Base-by-base conservation (phyloP, 495 filamentous ascomycete species). In the Trichoderma virens region DNA sequence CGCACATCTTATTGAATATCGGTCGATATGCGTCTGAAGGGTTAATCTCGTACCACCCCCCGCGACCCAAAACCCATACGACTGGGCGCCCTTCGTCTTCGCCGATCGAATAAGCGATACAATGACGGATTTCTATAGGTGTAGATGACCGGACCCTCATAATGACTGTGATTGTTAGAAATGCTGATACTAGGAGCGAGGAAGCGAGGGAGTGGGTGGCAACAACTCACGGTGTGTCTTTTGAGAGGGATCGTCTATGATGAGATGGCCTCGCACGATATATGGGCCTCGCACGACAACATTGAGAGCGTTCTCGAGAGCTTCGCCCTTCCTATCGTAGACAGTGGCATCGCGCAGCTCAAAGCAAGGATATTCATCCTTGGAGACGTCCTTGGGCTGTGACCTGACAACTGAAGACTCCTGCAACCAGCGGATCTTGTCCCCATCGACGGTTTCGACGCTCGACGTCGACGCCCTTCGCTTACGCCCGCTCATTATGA, bases 31-130 rank as follows among this genome's bases (percentile, higher is more conserved):
- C 71, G 56, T 78, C 76, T 60, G 85, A 79, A 1, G 91, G 87
- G 27, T 77, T 74, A 30, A 94, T 83, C 71, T 87, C 82, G 73
- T 86, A 93, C 90, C 90, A 93, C 63, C 90, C 91, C n/a, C 88
- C 84, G 65, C 79, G 74, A 59, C 91, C 90, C 38, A 85, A 83
- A 34, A 89, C 88, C 91, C 91, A 96, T 59, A 93, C 74, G 38
- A 83, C 80, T 39, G 86, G 78, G 25, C 79, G 80, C 7, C 83
- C 80, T 67, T 86, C 81, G 13, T 81, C 83, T 60, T 88, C 82
- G 23, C 88, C 89, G 69, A 90, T 89, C 0, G 90, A 86, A 74
- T 86, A 95, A 9, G 81, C 76, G 9, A 78, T 78, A 0, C 90
- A 86, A 59, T 83, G 77, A 39, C 79, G 74, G 59, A 93, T 82